Conservation (phyloP, 495 filamentous ascomycete genomes). For the Podospora comata region DNA sequence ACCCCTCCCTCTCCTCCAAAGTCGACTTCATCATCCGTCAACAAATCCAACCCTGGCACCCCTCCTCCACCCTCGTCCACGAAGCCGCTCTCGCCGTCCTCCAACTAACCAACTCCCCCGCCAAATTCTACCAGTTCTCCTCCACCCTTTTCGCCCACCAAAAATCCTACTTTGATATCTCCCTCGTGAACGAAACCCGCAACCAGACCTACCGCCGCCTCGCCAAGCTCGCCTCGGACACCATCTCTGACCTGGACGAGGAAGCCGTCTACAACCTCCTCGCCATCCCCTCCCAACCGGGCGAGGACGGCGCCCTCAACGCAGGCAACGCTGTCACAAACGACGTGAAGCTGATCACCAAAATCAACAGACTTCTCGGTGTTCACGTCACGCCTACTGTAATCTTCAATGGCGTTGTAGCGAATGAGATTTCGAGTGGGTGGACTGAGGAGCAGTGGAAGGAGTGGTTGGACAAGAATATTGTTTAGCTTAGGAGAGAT, state of each 20-base stretch:
- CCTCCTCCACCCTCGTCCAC: constrained; percentile 79
- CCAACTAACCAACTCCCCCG: constrained; percentile 50
- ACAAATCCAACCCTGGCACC: constrained; percentile 96
- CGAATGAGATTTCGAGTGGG: constrained; percentile 68
- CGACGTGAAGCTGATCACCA: constrained; percentile 81
- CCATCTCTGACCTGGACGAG: constrained; percentile 62
- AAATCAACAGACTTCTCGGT: constrained; percentile 70
- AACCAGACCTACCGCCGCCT: constrained; percentile 82
- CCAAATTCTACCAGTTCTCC: constrained; percentile 75
- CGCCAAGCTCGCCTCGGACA: constrained; percentile 58
- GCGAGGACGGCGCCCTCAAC: constrained; percentile 63
- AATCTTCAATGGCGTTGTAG: constrained; percentile 81
- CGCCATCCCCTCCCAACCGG: constrained; percentile 59
- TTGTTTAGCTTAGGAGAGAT: constrained; percentile 44
- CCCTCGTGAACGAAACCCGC: constrained; percentile 72
- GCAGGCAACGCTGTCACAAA: constrained; percentile 76
- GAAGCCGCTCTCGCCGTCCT: constrained; percentile 82
- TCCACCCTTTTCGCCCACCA: constrained; percentile 68
- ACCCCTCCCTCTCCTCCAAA: constrained; percentile 52
- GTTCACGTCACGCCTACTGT: constrained; percentile 90
- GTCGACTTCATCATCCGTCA: constrained; percentile 79
- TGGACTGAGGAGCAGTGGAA: constrained; percentile 80
- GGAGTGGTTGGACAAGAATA: constrained; percentile 77
- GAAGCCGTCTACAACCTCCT: constrained; percentile 61
- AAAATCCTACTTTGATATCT: constrained; percentile 74